Evolutionary conservation across 2,329 filamentous ascomycete genomes (phyloP).

Genomic region (Nemania diffusa): DNA sequence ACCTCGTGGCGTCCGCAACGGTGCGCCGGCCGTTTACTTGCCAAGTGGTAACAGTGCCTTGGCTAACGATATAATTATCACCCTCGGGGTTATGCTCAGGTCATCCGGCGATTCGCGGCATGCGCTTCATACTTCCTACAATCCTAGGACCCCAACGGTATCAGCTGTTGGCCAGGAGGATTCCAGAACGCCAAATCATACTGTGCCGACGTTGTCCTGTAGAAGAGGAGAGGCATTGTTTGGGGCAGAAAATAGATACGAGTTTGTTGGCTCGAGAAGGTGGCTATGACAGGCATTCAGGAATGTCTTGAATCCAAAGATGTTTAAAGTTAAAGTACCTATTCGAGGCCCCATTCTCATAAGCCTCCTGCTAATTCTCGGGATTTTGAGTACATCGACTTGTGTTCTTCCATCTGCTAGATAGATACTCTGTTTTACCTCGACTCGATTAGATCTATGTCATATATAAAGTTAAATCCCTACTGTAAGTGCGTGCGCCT

Average conservation of each 20-base stretch:
- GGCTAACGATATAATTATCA: slow-evolving; percentile 10
- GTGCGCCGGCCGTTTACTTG: not conserved
- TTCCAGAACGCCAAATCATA: slow-evolving; percentile 3
- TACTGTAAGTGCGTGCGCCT: not conserved
- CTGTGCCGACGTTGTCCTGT: not conserved
- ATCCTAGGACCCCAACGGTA: not conserved
- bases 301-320: slow-evolving; percentile 12
- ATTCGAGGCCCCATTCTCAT: not conserved
- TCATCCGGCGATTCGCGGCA: slow-evolving; percentile 9
- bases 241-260: slow-evolving; percentile 23
- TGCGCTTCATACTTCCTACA: slow-evolving; percentile 7
- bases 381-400: not conserved
- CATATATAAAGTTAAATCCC: not conserved
- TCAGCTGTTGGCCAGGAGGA: not conserved
- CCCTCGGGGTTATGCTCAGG: not conserved
- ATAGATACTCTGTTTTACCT: not conserved
- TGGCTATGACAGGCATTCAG: slow-evolving; percentile 22
- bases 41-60: slow-evolving; percentile 17
- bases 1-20: not conserved
- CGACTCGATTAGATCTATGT: not conserved
- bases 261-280: slow-evolving; percentile 7
- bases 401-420: not conserved
- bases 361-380: not conserved
- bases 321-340: slow-evolving; percentile 20
- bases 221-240: slow-evolving; percentile 17